phyloP scores from a whole-genome alignment of 1,139 yeast genomes.

The Diutina siamensis region DNA sequence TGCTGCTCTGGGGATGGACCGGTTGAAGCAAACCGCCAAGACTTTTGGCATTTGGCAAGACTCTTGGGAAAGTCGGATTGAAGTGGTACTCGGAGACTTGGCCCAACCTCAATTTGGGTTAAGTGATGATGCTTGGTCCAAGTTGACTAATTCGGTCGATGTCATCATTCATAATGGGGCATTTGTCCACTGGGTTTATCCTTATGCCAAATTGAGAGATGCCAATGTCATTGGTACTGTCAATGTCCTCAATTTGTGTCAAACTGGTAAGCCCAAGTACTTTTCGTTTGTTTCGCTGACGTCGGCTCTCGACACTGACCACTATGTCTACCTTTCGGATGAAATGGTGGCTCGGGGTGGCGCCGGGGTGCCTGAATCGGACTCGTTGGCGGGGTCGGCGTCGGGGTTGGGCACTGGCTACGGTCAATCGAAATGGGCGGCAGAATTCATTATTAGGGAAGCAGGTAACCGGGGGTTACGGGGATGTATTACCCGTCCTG shows the following conservation, averaged over 20 bases:
- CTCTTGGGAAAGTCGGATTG: conserved; percentile 42
- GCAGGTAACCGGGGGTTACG: conserved; percentile 82
- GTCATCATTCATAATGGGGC: conserved; percentile 95
- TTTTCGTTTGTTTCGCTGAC: conserved; percentile 94
- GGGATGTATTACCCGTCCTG: conserved; percentile 90
- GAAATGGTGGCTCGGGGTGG: conserved; percentile 51
- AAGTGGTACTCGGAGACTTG: conserved; percentile 77
- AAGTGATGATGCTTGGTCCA: conserved; percentile 42
- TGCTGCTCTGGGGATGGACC: conserved; percentile 55
- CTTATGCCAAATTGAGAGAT: conserved; percentile 79
- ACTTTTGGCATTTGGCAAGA: conserved; percentile 85
- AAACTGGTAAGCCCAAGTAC: conserved; percentile 70
- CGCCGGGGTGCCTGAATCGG: conserved; percentile 69
- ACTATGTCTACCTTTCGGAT: conserved; percentile 71
- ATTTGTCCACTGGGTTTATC: conserved; percentile 96
- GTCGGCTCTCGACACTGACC: conserved; percentile 76
- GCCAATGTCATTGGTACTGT: conserved; percentile 88
- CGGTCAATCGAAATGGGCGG: conserved; percentile 97
- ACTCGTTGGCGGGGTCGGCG: conserved; percentile 71
- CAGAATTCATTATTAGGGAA: conserved; percentile 74
- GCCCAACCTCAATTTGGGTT: conserved; percentile 64
- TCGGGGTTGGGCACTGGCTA: conserved; percentile 82
- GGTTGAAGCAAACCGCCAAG: conserved; percentile 65
- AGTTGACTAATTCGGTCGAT: conserved; percentile 52
- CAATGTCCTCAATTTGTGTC: conserved; percentile 72